Base-by-base conservation (phyloP, 768 basidiomycete species). In the Russula lepida region DNA sequence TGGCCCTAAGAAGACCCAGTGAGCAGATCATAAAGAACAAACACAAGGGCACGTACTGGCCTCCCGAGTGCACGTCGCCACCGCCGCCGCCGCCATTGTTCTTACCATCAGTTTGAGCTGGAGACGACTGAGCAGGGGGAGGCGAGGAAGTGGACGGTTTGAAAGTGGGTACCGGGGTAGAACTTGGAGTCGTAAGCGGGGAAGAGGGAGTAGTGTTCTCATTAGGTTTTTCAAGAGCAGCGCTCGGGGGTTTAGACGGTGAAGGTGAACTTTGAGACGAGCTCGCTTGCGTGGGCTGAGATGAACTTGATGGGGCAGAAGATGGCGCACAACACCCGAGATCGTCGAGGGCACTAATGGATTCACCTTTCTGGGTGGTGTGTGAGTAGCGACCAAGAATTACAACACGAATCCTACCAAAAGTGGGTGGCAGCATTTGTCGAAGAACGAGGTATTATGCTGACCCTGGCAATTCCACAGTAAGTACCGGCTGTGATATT, bases 381-480 rank as follows among this genome's bases (percentile, higher is more conserved):
- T 21, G 43, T 33, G 43, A 49, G 52, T 43, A 17, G 15, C 13
- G 54, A 64, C 41, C 39, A 67, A 27, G 23, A 25, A 37, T 25
- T 50, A 39, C 23, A 35, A 46, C 12, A 1, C 49, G 4, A 11
- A 27, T 71, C 78, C 43, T 69, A 85, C 84, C 68, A 84, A 75
- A 62, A 88, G 74, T 60, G 88, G 84, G 70, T 83, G 83, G 77
- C 89, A 88, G 70, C 91, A 92, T 30, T 68, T 58, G 57, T 82
- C 75, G 71, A 88, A 91, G 76, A 85, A 86, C 9, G 54, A 0
- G 13, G 66, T 69, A 56, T 59, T 55, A 65, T 79, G 77, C 67
- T 79, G 67, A 49, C 47, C 55, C 63, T 75, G 64, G 73, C 80
- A 81, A 64, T 74, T 76, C 64, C 87, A 70, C 46, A 80, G 78